Percentiles rank a stretch among this genome's conserved stretches.
phyloP scores from a whole-genome alignment of 345 rosid genomes.

The Eutrema yunnanense region DNA sequence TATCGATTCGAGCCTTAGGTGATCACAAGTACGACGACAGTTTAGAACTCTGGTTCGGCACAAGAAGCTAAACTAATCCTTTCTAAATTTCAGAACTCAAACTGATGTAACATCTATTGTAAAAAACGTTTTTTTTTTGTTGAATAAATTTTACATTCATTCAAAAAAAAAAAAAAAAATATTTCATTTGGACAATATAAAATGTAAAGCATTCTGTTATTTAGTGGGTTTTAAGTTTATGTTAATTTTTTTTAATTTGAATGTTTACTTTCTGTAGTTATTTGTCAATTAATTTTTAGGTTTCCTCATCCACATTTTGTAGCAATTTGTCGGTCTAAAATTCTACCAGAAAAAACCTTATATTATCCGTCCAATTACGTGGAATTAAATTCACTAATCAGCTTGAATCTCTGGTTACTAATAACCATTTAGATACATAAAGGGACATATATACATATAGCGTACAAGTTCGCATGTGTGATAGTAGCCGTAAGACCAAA shows the following conservation, averaged over 20 bases:
- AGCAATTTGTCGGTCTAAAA: background rate
- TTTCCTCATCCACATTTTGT: background rate
- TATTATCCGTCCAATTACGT: background rate
- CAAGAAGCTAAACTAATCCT: no score
- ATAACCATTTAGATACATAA: background rate
- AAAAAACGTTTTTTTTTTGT: no score
- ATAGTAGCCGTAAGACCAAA: conserved; percentile 8
- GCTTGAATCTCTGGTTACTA: background rate
- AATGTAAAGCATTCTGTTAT: background rate
- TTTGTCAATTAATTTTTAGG: background rate
- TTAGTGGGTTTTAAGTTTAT: background rate
- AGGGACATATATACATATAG: background rate
- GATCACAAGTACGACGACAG: no score
- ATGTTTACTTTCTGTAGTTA: background rate
- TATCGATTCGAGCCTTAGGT: no score
- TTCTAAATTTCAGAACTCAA: no score
- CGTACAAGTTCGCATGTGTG: conserved; percentile 5
- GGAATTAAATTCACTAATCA: background rate
- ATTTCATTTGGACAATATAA: background rate
- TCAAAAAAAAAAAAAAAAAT: no score
- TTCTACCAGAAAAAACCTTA: background rate
- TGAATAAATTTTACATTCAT: no score
- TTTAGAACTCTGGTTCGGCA: no score
- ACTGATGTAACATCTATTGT: no score
- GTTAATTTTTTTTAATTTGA: background rate